Base-by-base conservation (phyloP, 2,329 filamentous ascomycete genomes). In the Aschersonia sp. region DNA sequence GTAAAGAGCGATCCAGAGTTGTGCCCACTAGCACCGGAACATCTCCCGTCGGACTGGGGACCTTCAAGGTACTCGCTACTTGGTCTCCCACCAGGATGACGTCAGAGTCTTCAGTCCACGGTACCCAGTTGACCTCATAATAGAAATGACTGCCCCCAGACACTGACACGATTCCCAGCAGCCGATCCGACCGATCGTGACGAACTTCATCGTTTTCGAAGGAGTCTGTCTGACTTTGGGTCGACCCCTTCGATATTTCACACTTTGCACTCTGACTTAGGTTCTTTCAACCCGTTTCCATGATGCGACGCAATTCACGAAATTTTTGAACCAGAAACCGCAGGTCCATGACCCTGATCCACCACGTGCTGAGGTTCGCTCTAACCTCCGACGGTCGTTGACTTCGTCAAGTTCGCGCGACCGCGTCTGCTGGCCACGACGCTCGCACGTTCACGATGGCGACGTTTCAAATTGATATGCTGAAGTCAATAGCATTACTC, bases 341-440 rank as follows among this genome's bases (percentile, higher is more conserved):
- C 35, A 37, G 35, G 35, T 37, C 22, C 22, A 22, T 22, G 22
- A 22, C 22, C 22, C 22, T 22, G 22, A 22, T 22, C 22, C 22
- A 22, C 22, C 22, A 22, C 22, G 22, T 22, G 12, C 12, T 37
- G 12, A 37, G 12, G 8, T 8, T 41, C 44, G 40, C 33, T 29
- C 10, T 43, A 31, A 41, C 43, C 12, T 33, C 43, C 33, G 12
- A 43, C 39, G 6, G 6, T 8, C 43, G 41, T 32, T 32, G 37
- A 45, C 29, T 37, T n/a, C 46, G 39, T 47, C 31, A 40, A 40
- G 32, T 32, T 42, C 40, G 39, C 39, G 40, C 48, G 39, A 35
- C 43, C 33, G 47, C 44, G 44, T 46, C 44, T 44, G 49, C 47
- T 5, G 45, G 50, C 46, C 35, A 44, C 42, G 37, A 47, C 46